Conservation (phyloP, 225 moss, liverwort and hornwort species). For the Bryum argenteum region DNA sequence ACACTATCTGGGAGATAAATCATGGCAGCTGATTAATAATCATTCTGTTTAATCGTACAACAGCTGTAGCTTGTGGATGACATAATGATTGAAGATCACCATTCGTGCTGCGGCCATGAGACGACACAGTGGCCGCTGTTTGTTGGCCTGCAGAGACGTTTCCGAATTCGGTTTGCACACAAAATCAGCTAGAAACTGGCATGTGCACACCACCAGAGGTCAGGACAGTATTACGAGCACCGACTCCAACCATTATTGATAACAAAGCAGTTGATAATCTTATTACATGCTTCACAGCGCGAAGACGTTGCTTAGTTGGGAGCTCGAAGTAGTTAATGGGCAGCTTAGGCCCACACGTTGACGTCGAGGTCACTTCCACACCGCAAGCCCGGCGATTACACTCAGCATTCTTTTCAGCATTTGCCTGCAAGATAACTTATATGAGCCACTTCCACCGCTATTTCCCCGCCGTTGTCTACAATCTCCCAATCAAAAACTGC, state of each 20-base stretch:
- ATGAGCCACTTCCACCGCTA: not conserved
- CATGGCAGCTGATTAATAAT: conserved; percentile 18
- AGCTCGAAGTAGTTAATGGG: conserved; percentile 51
- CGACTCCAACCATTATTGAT: not conserved
- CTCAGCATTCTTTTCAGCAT: conserved; percentile 28
- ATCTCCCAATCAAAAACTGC: too few relatives aligned
- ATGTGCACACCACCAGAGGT: conserved; percentile 14
- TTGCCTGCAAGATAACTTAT: conserved; percentile 28
- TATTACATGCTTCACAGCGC: conserved; percentile 44
- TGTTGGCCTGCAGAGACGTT: conserved; percentile 68
- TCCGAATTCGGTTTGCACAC: conserved; percentile 45
- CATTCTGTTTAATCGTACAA: too few relatives aligned
- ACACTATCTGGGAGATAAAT: conserved; percentile 57
- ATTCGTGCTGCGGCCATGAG: conserved; percentile 85
- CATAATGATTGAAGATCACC: conserved; percentile 27
- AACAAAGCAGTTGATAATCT: not conserved
- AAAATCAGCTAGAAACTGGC: conserved; percentile 44
- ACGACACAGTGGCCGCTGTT: conserved; percentile 61
- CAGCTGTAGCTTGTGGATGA: not conserved
- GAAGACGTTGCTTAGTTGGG: conserved; percentile 45
- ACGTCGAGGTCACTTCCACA: conserved; percentile 35
- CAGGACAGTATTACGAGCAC: not conserved
- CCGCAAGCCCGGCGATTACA: conserved; percentile 20
- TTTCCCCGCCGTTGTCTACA: too few relatives aligned
- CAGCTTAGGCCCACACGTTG: conserved; percentile 40